Evolutionary conservation across 2,329 filamentous ascomycete species (phyloP).

Genomic region (Zymoseptoria ardabiliae): DNA sequence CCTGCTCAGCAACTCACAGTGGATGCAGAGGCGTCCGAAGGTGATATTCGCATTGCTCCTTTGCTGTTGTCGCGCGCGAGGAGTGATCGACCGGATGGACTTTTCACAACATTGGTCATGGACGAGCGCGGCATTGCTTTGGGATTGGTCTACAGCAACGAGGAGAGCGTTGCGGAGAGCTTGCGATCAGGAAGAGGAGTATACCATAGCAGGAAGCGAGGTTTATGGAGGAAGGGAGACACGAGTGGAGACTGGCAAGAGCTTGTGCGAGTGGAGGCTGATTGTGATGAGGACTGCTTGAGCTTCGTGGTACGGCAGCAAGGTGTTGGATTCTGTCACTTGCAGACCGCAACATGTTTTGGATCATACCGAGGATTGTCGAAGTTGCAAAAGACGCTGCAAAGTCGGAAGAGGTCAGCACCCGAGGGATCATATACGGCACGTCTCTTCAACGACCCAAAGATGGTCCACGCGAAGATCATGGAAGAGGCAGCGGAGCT

Average conservation of each 20-base stretch:
- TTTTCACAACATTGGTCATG: slow-evolving; percentile 84
- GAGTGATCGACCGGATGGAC: slow-evolving; percentile 73
- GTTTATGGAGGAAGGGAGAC: slow-evolving; percentile 93
- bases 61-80: slow-evolving; percentile 68
- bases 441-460: slow-evolving; percentile 82
- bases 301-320: slow-evolving; percentile 85
- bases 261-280: slow-evolving; percentile 72
- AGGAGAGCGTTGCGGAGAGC: slow-evolving; percentile 82
- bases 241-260: slow-evolving; percentile 92
- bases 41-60: slow-evolving; percentile 58
- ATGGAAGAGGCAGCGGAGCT: slow-evolving; percentile 97
- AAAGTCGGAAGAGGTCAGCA: slow-evolving; percentile 72
- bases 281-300: slow-evolving; percentile 90
- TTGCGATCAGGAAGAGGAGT: slow-evolving; percentile 75
- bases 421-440: slow-evolving; percentile 90
- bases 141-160: slow-evolving; percentile 89
- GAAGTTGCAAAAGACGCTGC: slow-evolving; percentile 77
- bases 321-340: slow-evolving; percentile 84
- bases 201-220: slow-evolving; percentile 92
- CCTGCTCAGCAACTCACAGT: slow-evolving; percentile 64
- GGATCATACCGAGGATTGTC: slow-evolving; percentile 75
- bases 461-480: slow-evolving; percentile 87
- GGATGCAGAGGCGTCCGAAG: slow-evolving; percentile 51
- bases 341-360: slow-evolving; percentile 88
- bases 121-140: slow-evolving; percentile 79